These are phyloP conservation scores for Cutaneotrichosporon arboriforme DNA, from an alignment of 1,284 basidiomycete species.

Conservation along the genomic window DNA sequence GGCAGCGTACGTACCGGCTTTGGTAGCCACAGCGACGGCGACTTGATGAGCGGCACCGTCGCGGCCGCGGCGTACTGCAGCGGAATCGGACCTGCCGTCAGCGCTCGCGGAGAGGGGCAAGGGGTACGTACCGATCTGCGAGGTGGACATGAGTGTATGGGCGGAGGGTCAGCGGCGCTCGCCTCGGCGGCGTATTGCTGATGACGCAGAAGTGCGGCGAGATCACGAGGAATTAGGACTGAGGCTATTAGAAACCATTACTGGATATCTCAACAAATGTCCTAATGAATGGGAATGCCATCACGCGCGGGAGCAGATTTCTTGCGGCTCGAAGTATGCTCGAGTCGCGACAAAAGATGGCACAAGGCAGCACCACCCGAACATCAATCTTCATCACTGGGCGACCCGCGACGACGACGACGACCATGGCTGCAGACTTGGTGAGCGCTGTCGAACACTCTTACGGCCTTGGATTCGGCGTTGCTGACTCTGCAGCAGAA, in stretches of 20 bases:
- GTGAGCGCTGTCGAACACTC: not conserved
- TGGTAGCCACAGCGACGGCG: slow-evolving; percentile 80
- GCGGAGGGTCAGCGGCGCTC: too few relatives aligned
- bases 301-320: not conserved
- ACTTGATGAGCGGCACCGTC: slow-evolving; percentile 78
- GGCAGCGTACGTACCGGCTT: slow-evolving; percentile 56
- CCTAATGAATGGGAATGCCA: too few relatives aligned
- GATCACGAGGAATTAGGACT: too few relatives aligned
- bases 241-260: too few relatives aligned
- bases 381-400: not conserved
- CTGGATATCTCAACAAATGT: too few relatives aligned
- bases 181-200: too few relatives aligned
- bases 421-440: slow-evolving; percentile 1
- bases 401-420: not conserved
- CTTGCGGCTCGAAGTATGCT: too few relatives aligned
- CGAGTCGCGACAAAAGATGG: not conserved
- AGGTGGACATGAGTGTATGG: slow-evolving; percentile 7
- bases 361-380: not conserved
- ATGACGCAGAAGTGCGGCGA: slow-evolving; percentile 1
- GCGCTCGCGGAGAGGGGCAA: not conserved
- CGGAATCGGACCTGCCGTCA: slow-evolving; percentile 37
- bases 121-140: slow-evolving; percentile 17
- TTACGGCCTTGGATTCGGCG: too few relatives aligned
- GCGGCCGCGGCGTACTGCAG: slow-evolving; percentile 68
- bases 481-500: slow-evolving; percentile 16